These are phyloP conservation scores for Fragaria vesca DNA, from an alignment of 306 rosid species.

Conservation along the genomic window DNA sequence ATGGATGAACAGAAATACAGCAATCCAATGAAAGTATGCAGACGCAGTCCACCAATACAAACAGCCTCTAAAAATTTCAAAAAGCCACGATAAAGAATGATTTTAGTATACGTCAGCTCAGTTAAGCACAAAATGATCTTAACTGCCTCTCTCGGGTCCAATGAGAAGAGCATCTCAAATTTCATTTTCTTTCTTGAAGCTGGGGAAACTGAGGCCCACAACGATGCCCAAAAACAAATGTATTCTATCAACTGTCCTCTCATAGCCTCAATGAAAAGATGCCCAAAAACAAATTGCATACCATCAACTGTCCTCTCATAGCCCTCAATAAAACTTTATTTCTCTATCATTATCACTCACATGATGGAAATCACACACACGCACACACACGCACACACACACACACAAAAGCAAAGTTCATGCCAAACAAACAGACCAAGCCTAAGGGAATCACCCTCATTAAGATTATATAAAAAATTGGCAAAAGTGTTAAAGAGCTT, in stretches of 20 bases:
- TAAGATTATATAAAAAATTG: neutral
- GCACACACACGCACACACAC: too few relatives aligned
- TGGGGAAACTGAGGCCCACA: neutral
- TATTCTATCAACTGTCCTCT: neutral
- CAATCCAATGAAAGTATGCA: neutral
- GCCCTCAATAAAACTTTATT: neutral
- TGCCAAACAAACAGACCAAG: neutral
- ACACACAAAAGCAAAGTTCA: neutral
- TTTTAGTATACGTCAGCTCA: neutral
- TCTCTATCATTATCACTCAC: neutral
- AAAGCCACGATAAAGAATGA: neutral
- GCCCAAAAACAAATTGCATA: neutral
- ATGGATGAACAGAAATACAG: neutral
- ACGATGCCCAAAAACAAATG: neutral
- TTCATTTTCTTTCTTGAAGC: neutral
- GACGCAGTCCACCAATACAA: neutral
- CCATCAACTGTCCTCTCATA: neutral
- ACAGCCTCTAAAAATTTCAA: neutral
- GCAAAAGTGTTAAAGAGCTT: neutral
- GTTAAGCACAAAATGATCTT: neutral
- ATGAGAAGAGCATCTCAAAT: neutral
- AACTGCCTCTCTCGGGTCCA: neutral
- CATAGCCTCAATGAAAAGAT: neutral
- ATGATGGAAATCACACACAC: neutral
- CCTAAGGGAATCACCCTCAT: neutral